A percentile compares a stretch with the other conserved stretches of the same genome.
Conservation (phyloP, 2,329 filamentous ascomycete genomes). For the Trichoderma simmonsii region DNA sequence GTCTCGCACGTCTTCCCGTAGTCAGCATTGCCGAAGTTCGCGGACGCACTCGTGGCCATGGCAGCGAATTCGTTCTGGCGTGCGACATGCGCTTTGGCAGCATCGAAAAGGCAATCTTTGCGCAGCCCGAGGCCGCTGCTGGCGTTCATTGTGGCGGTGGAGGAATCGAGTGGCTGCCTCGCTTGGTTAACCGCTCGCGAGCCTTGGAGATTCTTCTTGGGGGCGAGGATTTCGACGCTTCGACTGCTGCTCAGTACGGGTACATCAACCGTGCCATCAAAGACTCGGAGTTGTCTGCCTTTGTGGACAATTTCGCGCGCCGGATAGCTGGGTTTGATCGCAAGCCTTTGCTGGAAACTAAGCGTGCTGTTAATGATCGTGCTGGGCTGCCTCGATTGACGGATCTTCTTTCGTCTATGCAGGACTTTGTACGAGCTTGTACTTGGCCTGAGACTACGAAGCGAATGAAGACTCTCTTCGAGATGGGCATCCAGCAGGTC, state of each 20-base stretch:
- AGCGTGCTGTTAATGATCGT: not conserved
- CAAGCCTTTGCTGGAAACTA: not conserved
- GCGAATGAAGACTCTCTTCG: not conserved
- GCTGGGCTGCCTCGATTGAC: not conserved
- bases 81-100: slow-evolving; percentile 4
- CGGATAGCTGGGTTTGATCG: not conserved
- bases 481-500: not conserved
- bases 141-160: not conserved
- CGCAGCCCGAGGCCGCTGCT: not conserved
- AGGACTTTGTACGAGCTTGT: not conserved
- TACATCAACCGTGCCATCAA: slow-evolving; percentile 3
- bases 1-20: not conserved
- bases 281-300: not conserved
- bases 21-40: not conserved
- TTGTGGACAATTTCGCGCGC: not conserved
- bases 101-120: not conserved
- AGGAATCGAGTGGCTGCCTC: not conserved
- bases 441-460: not conserved
- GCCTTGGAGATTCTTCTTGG: not conserved
- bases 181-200: not conserved
- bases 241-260: slow-evolving; percentile 3
- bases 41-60: not conserved
- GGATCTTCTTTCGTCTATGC: not conserved
- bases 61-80: not conserved
- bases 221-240: not conserved